Evolutionary conservation across 176 grass and related monocot species (phyloP).

Genomic region (Carex cristatella): DNA sequence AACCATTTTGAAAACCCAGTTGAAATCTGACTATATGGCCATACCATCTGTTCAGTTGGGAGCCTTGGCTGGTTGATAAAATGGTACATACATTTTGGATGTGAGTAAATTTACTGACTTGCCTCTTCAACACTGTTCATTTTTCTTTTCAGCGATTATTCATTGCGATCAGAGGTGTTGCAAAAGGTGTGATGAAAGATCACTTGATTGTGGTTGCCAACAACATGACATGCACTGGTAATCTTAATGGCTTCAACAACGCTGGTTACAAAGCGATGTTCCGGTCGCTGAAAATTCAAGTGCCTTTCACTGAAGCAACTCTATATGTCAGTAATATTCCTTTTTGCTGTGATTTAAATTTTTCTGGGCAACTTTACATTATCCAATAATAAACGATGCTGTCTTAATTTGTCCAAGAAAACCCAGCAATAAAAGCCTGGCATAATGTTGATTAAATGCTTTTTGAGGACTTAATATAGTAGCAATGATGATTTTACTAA

Average conservation of each 20-base stretch:
- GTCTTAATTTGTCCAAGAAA: background rate
- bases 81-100: background rate
- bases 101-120: background rate
- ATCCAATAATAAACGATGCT: slow-evolving; percentile 3
- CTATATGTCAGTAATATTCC: slow-evolving; percentile 64
- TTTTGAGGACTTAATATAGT: background rate
- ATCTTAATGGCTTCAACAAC: slow-evolving; percentile 77
- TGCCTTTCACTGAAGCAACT: slow-evolving; percentile 91
- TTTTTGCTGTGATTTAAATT: background rate
- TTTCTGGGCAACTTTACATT: slow-evolving; percentile 1
- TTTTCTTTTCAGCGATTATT: slow-evolving; percentile 67
- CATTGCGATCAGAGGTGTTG: slow-evolving; percentile 52
- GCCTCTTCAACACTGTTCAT: slow-evolving; percentile 13
- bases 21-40: background rate
- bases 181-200: slow-evolving; percentile 77
- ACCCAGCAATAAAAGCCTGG: background rate
- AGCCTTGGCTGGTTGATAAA: slow-evolving; percentile 11
- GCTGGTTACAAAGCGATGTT: slow-evolving; percentile 74
- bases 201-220: slow-evolving; percentile 84
- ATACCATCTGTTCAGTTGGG: background rate
- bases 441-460: background rate
- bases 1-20: slow-evolving; percentile 14
- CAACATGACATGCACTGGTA: slow-evolving; percentile 87
- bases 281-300: slow-evolving; percentile 95
- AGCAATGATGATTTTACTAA: background rate